Conservation (phyloP, 2,329 filamentous ascomycete genomes). For the Leptographium lundbergii region DNA sequence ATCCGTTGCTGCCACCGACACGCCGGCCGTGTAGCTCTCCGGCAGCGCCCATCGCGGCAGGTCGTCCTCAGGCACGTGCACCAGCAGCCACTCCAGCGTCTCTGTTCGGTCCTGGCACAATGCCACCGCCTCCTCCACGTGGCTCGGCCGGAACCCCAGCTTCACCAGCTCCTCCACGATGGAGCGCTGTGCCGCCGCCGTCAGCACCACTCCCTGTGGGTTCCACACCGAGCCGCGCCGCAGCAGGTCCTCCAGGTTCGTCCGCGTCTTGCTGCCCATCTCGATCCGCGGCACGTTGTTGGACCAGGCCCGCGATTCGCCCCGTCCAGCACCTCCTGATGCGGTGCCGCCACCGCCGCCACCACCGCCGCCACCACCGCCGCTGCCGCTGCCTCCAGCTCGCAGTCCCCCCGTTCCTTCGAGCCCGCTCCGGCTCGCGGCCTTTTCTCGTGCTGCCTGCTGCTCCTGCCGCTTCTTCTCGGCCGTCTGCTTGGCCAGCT, state of each 20-base stretch:
- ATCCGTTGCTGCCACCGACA: slow-evolving; percentile 74
- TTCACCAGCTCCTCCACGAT: slow-evolving; percentile 62
- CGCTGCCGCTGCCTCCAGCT: slow-evolving; percentile 12
- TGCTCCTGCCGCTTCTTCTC: slow-evolving; percentile 70
- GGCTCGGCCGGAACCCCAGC: slow-evolving; percentile 81
- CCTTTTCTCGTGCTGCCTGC: slow-evolving; percentile 55
- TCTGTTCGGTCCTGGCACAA: slow-evolving; percentile 89
- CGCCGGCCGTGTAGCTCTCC: slow-evolving; percentile 80
- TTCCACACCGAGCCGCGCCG: slow-evolving; percentile 79
- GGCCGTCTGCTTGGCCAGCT: slow-evolving; percentile 60
- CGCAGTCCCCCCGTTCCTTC: slow-evolving; percentile 16
- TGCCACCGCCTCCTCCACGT: slow-evolving; percentile 75
- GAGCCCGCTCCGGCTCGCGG: slow-evolving; percentile 47
- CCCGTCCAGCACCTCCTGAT: slow-evolving; percentile 8
- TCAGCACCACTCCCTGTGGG: slow-evolving; percentile 57
- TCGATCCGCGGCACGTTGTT: slow-evolving; percentile 44
- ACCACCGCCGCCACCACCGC: not conserved
- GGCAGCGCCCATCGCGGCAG: slow-evolving; percentile 86
- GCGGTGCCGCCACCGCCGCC: not conserved
- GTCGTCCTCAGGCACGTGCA: slow-evolving; percentile 95
- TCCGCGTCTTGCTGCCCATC: slow-evolving; percentile 71
- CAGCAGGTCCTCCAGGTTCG: slow-evolving; percentile 68
- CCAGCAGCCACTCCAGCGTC: slow-evolving; percentile 86
- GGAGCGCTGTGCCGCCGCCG: slow-evolving; percentile 37
- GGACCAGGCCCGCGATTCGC: slow-evolving; percentile 5